Evolutionary conservation across 164 flowering plant species (phyloP).

Genomic region (Macadamia tetraphylla): DNA sequence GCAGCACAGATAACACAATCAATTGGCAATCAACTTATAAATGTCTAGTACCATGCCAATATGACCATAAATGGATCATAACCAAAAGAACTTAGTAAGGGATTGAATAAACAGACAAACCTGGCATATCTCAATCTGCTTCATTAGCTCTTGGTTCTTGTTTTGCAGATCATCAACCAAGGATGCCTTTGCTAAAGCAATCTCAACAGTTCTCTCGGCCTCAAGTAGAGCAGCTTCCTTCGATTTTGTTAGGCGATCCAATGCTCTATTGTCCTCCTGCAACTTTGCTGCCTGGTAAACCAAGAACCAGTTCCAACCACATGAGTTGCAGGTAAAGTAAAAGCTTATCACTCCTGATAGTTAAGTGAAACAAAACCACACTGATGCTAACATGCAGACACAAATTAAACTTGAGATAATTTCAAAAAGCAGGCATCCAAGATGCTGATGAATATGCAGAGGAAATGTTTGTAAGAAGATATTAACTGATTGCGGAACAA

Average conservation of each 20-base stretch:
- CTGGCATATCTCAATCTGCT: constrained; percentile 78
- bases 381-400: too few relatives aligned
- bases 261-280: constrained; percentile 70
- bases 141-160: constrained; percentile 68
- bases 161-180: constrained; percentile 75
- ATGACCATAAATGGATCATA: not conserved
- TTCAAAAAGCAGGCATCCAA: not conserved
- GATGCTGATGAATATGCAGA: not conserved
- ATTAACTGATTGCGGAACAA: not conserved
- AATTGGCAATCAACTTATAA: not conserved
- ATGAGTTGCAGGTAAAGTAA: not conserved
- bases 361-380: too few relatives aligned
- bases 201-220: constrained; percentile 61
- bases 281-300: constrained; percentile 33
- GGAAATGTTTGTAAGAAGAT: not conserved
- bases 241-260: constrained; percentile 70
- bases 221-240: constrained; percentile 76
- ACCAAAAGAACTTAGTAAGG: not conserved
- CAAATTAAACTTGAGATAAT: not conserved
- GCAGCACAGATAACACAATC: not conserved
- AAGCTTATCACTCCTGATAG: not conserved
- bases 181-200: constrained; percentile 65
- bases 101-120: constrained; percentile 18
- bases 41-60: not conserved
- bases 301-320: not conserved